phyloP scores from a whole-genome alignment of 495 filamentous ascomycete genomes.

The Cryomyces minteri region DNA sequence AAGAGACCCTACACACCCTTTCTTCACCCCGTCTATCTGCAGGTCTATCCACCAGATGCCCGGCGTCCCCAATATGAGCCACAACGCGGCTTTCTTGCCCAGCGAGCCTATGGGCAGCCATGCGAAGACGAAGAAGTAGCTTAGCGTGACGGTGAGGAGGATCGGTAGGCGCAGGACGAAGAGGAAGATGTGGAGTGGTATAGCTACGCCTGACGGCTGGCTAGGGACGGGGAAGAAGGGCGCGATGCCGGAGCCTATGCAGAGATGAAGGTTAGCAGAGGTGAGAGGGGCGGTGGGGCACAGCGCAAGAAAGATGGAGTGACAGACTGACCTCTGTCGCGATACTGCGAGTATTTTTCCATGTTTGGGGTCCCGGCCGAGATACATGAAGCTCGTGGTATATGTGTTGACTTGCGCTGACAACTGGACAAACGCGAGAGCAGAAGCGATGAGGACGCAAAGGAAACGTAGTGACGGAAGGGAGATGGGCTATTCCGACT shows the following conservation, averaged over 20 bases:
- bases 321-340: slow-evolving; percentile 12
- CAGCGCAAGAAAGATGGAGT: neutral
- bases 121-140: slow-evolving; percentile 69
- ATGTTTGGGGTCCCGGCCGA: slow-evolving; percentile 24
- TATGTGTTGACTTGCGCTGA: too few species aligned
- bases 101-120: slow-evolving; percentile 71
- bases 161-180: slow-evolving; percentile 67
- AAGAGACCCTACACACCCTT: slow-evolving; percentile 35
- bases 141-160: slow-evolving; percentile 43
- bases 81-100: slow-evolving; percentile 63
- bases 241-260: slow-evolving; percentile 78
- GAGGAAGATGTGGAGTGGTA: slow-evolving; percentile 46
- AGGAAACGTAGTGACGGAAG: too few species aligned
- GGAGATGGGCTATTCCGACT: too few species aligned
- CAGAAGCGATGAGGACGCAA: too few species aligned
- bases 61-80: slow-evolving; percentile 68
- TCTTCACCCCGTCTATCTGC: slow-evolving; percentile 85
- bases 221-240: slow-evolving; percentile 74
- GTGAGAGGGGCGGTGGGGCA: neutral
- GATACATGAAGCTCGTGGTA: too few species aligned
- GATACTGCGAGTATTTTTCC: slow-evolving; percentile 96
- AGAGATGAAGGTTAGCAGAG: neutral
- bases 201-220: slow-evolving; percentile 36
- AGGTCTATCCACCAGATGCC: slow-evolving; percentile 97
- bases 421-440: too few species aligned